Base-by-base conservation (phyloP, 2,329 filamentous ascomycete species). In the Zymoseptoria brevis region DNA sequence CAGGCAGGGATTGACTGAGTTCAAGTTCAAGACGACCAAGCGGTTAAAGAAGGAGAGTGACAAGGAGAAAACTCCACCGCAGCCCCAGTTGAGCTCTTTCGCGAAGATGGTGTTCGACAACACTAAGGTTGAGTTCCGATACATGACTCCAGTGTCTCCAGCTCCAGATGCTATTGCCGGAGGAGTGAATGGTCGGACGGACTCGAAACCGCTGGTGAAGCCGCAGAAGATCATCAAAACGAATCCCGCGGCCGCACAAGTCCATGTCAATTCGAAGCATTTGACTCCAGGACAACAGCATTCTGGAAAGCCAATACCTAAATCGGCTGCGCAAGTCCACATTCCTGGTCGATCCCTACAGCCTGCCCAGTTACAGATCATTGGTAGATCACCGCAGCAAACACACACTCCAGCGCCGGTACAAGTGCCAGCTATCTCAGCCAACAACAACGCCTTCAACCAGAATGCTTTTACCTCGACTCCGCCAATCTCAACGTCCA, bases 1-100 rank as follows among this genome's bases (percentile, higher is more conserved):
- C 69, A 82, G 85, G 1, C 82, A 86, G n/a, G 85, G 86, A 61
- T 77, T 88, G 63, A 87, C 87, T 8, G 77, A 87, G 68, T 89
- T 83, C 60, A 64, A 65, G 56, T 87, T 89, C 64, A 71, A 68
- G 58, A 55, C 50, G 45, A 62, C 63, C 3, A 63, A 64, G 41
- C 61, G 53, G 30, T 54, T 59, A 1, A 57, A 59, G 16, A 50
- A 50, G 4, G 52, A 56, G n/a, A 52, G 50, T 52, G 58, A 50
- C 50, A 57, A 58, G n/a, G 50, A 59, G 16, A 53, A 54, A 22
- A 50, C 59, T 19, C 58, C 50, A 30, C 61, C 59, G 45, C 56
- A 60, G 49, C 69, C 65, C 11, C 65, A 70, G 16, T 73, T 84
- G 21, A 80, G 80, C 58, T 73, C 77, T 1, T 84, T 85, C 67